Percentiles rank a stretch among this genome's conserved stretches.
Evolutionary conservation across 2,329 filamentous ascomycete genomes (phyloP).

Genomic region (Aspergillus tamarii): DNA sequence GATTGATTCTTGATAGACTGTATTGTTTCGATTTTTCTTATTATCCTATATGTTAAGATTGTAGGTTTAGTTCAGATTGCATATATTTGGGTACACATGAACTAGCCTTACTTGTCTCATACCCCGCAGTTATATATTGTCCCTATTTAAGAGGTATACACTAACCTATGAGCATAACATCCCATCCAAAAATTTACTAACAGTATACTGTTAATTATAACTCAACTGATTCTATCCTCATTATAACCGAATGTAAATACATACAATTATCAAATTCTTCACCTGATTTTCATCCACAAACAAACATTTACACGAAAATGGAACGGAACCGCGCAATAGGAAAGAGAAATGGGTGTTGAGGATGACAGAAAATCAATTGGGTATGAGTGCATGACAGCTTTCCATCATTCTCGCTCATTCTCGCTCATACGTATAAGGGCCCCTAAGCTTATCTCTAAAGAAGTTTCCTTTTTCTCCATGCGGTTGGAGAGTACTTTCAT

Average conservation of each 20-base stretch:
- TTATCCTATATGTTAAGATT: not conserved
- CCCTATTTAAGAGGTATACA: no score
- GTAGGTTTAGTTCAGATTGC: not conserved
- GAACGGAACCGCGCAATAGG: not conserved
- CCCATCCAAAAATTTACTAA: no score
- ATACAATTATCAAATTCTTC: not conserved
- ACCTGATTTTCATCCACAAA: not conserved
- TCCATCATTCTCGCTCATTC: not conserved
- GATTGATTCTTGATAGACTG: not conserved
- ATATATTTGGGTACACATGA: not conserved
- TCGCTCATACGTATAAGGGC: slow-evolving; percentile 6
- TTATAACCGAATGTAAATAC: not conserved
- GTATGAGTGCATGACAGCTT: not conserved
- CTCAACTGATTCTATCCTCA: not conserved
- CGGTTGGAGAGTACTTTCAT: not conserved
- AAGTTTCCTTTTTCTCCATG: not conserved
- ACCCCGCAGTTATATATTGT: no score
- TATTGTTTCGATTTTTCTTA: not conserved
- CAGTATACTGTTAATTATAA: not conserved
- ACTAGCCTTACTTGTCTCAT: no score
- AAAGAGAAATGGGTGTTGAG: not conserved
- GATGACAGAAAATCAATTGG: not conserved
- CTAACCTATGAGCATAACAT: no score
- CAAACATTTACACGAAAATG: slow-evolving; percentile 13
- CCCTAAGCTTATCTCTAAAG: not conserved